A percentile compares a stretch with the other conserved stretches of the same genome.
Conservation (phyloP, 345 rosid species). For the Rhodamnia rubescens region DNA sequence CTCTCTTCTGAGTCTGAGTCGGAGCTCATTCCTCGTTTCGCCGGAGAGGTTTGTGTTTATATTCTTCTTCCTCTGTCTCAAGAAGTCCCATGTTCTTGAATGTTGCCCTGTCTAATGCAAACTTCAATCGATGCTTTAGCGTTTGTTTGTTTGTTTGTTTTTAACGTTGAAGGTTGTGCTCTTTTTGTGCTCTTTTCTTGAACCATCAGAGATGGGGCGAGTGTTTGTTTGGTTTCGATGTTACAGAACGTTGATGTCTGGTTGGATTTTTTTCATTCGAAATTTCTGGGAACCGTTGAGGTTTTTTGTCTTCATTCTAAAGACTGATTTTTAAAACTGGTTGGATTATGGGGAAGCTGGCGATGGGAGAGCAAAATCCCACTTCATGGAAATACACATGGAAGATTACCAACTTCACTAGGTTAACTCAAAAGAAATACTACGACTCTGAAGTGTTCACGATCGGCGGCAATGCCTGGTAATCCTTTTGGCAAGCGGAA, state of each 20-base stretch:
- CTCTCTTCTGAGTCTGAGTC: not conserved
- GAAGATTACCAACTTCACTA: not conserved
- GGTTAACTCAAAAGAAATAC: not conserved
- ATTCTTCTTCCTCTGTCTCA: not conserved
- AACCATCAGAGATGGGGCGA: too few species aligned
- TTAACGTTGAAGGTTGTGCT: too few species aligned
- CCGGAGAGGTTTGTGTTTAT: not conserved
- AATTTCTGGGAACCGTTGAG: too few species aligned
- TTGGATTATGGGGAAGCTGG: not conserved
- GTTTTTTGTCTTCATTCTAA: too few species aligned
- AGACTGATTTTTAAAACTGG: not conserved
- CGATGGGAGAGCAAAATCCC: not conserved
- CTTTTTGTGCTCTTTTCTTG: too few species aligned
- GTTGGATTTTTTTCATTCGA: too few species aligned
- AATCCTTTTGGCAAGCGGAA: not conserved
- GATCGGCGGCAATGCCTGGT: conserved; percentile 11
- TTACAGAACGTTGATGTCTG: too few species aligned
- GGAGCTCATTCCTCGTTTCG: not conserved
- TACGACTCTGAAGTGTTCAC: conserved; percentile 11
- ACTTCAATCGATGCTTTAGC: not conserved
- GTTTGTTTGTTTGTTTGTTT: not conserved
- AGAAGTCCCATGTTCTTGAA: not conserved
- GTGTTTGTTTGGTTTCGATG: too few species aligned
- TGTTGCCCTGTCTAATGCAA: not conserved
- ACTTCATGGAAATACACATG: not conserved